A percentile compares a stretch with the other conserved stretches of the same genome.
Evolutionary conservation across 345 rosid species (phyloP).

Genomic region (Hypericum perforatum): DNA sequence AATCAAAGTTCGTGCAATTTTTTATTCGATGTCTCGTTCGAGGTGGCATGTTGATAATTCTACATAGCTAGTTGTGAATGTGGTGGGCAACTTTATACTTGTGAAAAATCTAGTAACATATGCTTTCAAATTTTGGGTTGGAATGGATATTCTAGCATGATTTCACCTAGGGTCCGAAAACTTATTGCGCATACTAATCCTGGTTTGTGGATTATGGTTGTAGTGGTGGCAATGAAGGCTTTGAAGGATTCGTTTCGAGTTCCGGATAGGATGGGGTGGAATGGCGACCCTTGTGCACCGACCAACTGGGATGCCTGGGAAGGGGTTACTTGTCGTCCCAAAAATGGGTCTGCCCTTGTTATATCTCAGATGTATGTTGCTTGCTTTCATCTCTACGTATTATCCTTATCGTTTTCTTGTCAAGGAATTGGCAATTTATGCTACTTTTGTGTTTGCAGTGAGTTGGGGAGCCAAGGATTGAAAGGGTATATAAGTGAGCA

Average conservation of each 20-base stretch:
- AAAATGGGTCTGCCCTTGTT: constrained; percentile 51
- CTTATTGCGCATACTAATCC: too few species aligned
- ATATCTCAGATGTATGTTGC: constrained; percentile 63
- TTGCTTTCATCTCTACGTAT: constrained; percentile 1
- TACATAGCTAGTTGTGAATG: too few species aligned
- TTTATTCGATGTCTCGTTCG: too few species aligned
- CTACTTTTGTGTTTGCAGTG: constrained; percentile 35
- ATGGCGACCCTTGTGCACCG: constrained; percentile 99
- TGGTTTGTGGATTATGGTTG: constrained; percentile 9
- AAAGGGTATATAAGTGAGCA: constrained; percentile 78
- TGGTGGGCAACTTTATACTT: too few species aligned
- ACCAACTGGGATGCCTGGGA: constrained; percentile 99
- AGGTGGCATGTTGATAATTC: too few species aligned
- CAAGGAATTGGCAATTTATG: too few species aligned
- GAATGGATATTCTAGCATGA: too few species aligned
- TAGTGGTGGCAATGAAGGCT: constrained; percentile 81
- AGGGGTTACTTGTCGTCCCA: constrained; percentile 73
- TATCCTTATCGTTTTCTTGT: too few species aligned
- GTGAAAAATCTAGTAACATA: too few species aligned
- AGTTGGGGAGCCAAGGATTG: constrained; percentile 86
- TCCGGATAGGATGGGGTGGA: constrained; percentile 99
- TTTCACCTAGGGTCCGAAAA: too few species aligned
- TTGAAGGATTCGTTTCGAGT: constrained; percentile 78
- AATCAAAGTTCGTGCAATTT: too few species aligned
- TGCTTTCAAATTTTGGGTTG: too few species aligned